Evolutionary conservation across 371 early-diverging fungal genomes (phyloP).

Genomic region (Capillidium rhysosporum): DNA sequence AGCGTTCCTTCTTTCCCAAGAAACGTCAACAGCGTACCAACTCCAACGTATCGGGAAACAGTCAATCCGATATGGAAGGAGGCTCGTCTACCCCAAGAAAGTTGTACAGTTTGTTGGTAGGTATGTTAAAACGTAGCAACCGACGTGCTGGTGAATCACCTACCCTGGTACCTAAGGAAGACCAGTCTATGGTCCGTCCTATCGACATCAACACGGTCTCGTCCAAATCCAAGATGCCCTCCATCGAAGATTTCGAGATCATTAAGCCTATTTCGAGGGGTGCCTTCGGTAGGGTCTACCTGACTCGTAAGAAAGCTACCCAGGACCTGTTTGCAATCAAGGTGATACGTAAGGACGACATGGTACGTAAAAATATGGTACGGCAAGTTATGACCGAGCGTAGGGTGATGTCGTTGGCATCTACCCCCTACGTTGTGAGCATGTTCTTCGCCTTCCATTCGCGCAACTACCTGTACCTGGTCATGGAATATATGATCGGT

Average conservation of each 20-base stretch:
- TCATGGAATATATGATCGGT: slow-evolving; percentile 92
- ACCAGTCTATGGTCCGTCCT: neutral
- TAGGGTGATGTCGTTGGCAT: slow-evolving; percentile 62
- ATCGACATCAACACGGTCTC: neutral
- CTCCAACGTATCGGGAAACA: neutral
- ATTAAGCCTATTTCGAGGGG: slow-evolving; percentile 85
- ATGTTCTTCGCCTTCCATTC: slow-evolving; percentile 87
- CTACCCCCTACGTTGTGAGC: slow-evolving; percentile 83
- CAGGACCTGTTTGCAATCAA: slow-evolving; percentile 83
- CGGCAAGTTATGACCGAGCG: slow-evolving; percentile 76
- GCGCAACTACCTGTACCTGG: slow-evolving; percentile 74
- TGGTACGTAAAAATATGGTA: slow-evolving; percentile 84
- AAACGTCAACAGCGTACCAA: neutral
- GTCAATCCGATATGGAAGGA: neutral
- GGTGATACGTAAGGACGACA: slow-evolving; percentile 69
- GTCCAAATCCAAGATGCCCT: slow-evolving; percentile 1
- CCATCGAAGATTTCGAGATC: slow-evolving; percentile 75
- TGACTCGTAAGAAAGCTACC: slow-evolving; percentile 65
- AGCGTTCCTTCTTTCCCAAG: neutral
- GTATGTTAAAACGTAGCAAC: neutral
- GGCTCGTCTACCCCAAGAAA: neutral
- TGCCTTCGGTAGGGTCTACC: slow-evolving; percentile 75
- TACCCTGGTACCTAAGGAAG: neutral
- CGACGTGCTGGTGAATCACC: neutral
- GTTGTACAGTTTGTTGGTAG: neutral